A percentile compares a stretch with the other conserved stretches of the same genome.
These are phyloP conservation scores for Syzygium syzygioides DNA, from an alignment of 441 rosid genomes.

Conservation along the genomic window DNA sequence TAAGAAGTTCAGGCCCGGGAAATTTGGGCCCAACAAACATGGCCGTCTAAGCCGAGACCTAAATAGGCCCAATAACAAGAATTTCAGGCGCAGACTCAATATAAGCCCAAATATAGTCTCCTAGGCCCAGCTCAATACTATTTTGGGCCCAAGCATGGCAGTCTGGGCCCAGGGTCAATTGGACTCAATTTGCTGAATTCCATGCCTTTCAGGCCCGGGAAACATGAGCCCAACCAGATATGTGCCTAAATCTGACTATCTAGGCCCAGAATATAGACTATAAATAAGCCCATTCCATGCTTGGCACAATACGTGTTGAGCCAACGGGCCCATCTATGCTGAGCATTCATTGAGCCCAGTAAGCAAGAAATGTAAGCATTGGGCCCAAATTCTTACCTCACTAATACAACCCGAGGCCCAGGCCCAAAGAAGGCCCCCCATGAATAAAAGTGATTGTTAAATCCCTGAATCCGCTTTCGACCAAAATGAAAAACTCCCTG, in stretches of 20 bases:
- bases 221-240: neutral
- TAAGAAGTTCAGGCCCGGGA: no score
- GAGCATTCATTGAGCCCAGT: neutral
- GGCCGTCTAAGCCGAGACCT: neutral
- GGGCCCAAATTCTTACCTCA: neutral
- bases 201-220: neutral
- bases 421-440: neutral
- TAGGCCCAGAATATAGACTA: neutral
- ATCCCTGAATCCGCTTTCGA: no score
- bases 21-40: neutral
- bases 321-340: neutral
- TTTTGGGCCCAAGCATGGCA: neutral
- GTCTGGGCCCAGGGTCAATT: neutral
- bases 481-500: neutral
- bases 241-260: neutral
- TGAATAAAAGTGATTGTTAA: neutral
- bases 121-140: neutral
- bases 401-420: neutral
- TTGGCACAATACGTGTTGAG: neutral
- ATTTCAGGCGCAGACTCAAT: neutral
- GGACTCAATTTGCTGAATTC: neutral
- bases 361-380: neutral
- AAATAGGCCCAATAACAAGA: neutral
- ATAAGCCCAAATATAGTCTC: neutral
- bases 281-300: neutral